Evolutionary conservation across 2,329 filamentous ascomycete genomes (phyloP).

Genomic region (Aspergillus pseudoterreus): DNA sequence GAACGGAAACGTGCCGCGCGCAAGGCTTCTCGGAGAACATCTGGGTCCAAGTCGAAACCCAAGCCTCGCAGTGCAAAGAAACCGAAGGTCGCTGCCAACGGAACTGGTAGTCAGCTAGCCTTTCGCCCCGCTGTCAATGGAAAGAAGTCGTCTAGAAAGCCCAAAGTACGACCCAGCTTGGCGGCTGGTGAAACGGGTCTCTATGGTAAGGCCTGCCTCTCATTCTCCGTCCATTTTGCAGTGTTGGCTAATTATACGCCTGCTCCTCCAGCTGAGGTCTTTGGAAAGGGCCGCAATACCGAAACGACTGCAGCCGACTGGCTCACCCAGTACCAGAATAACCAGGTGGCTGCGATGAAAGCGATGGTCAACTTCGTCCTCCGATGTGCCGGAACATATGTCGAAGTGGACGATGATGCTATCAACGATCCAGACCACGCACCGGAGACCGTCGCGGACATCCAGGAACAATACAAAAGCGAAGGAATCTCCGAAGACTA

Average conservation of each 20-base stretch:
- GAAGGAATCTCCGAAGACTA: constrained; percentile 78
- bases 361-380: constrained; percentile 62
- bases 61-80: constrained; percentile 48
- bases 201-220: constrained; percentile 45
- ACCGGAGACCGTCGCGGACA: constrained; percentile 69
- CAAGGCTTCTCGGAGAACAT: constrained; percentile 29
- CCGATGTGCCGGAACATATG: constrained; percentile 72
- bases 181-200: constrained; percentile 54
- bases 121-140: constrained; percentile 50
- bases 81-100: constrained; percentile 52
- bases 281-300: constrained; percentile 51
- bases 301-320: constrained; percentile 58
- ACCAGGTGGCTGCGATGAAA: constrained; percentile 53
- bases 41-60: constrained; percentile 37
- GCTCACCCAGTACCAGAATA: constrained; percentile 54
- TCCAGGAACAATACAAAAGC: constrained; percentile 85
- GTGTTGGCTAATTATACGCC: constrained; percentile 19
- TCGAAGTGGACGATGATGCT: constrained; percentile 74
- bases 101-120: constrained; percentile 47
- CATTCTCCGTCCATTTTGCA: no score
- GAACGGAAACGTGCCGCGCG: constrained; percentile 39
- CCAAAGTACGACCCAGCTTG: constrained; percentile 49
- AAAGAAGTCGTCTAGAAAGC: constrained; percentile 46
- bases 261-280: constrained; percentile 52
- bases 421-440: constrained; percentile 87